Base-by-base conservation (phyloP, 2,329 filamentous ascomycete species). In the Claviceps sp. region DNA sequence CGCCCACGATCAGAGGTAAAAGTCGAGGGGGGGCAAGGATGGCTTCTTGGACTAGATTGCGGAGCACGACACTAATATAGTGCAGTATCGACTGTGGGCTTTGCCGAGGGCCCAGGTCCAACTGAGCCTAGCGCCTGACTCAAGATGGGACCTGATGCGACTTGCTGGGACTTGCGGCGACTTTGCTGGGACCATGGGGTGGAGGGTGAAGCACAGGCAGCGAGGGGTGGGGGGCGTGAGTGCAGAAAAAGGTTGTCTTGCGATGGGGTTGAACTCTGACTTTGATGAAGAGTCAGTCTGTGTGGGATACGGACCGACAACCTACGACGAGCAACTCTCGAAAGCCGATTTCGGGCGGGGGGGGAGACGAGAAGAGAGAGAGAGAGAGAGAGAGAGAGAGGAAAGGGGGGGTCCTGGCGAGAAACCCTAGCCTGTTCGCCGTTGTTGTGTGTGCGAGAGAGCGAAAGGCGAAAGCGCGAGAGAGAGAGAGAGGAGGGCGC, bases 41-140 rank as follows among this genome's bases (percentile, higher is more conserved):
- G 53, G 45, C 53, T 29, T 54, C 61, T 61, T 56, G 58, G 59
- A 62, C 59, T 57, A 59, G 62, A 62, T 65, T 66, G 64, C 65
- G 66, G 64, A 66, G 62, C 58, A 59, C 60, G 59, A 59, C 61
- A 66, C 66, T 68, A 68, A 66, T 68, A 68, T 68, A 68, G 66
- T 67, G 62, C 62, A 61, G 56, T 64, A 59, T 65, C 60, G 60
- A 57, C 60, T 50, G 49, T 49, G 49, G 59, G 54, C 59, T 61
- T 58, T 64, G 59, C 64, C 62, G 61, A 64, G 56, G 53, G 47
- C 56, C 61, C 60, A 64, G 59, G 56, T 62, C 62, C 56, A 66
- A 66, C 56, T 59, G 58, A 64, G 65, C 58, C 59, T 66, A 67
- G 65, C 64, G 64, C 58, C 57, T 56, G 56, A 61, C 58, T 60